Base-by-base conservation (phyloP, 1,139 yeast genomes). In the Blastobotrys petasosporus region DNA sequence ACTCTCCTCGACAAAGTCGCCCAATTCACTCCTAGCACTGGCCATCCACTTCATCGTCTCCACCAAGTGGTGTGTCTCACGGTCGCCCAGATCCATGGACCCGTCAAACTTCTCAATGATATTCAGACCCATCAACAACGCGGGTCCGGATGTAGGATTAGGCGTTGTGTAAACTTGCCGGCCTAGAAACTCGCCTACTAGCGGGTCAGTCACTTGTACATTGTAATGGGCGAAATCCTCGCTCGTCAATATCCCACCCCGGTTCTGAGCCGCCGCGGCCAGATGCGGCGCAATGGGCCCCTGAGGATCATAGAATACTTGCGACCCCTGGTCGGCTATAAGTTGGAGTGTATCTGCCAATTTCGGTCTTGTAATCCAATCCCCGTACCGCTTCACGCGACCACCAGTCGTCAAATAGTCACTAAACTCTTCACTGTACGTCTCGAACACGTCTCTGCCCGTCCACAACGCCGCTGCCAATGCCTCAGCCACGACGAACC, bases 11-110 rank as follows among this genome's bases (percentile, higher is more conserved):
- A 66, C 62, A 3, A 66, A 67, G 57, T 87, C 96, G 1, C 97
- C 97, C 20, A 90, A 73, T 56, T 85, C 75, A 13, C 92, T 79
- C 49, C 97, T 73, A 0, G 84, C 90, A 8, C 94, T 76, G 0
- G 90, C 86, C 75, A 87, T 76, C 95, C 96, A 92, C 64, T 90
- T 90, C 94, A 90, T 87, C 5, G 85, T 69, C 64, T 92, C 98
- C 11, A 88, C 69, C 11, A 87, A 62, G 46, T 85, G 73, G 58
- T 86, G 96, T 2, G 80, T 70, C n/a, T 76, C 71, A 4, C 74
- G 57, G 0, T 70, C 69, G 4, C 60, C 59, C 55, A 73, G 70
- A 48, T 79, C 81, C 4, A 39, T 37, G 12, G 61, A 57, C 13
- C 50, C 40, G 17, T 60, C 56, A 31, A 64, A 58, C n/a, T 70